Conservation (phyloP, 2,329 filamentous ascomycete species). For the Purpureocillium takamizusanense region DNA sequence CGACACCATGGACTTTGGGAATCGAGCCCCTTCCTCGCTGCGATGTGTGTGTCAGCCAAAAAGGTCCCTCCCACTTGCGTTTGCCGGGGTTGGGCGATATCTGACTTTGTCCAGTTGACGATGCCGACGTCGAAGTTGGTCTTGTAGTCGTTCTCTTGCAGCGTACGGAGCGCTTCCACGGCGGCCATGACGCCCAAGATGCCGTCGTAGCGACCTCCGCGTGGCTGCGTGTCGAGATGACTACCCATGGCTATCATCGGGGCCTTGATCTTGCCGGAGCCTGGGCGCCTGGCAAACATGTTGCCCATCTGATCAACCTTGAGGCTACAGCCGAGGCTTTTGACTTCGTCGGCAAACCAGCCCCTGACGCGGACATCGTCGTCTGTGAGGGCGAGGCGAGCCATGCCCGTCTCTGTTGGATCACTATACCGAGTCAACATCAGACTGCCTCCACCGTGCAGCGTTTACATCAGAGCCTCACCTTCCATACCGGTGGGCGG, state of each 20-base stretch:
- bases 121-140: constrained; percentile 65
- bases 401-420: constrained; percentile 63
- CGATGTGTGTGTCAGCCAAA: neutral
- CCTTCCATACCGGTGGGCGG: constrained; percentile 17
- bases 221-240: constrained; percentile 58
- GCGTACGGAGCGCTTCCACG: constrained; percentile 59
- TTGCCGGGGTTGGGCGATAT: neutral
- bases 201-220: constrained; percentile 63
- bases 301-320: constrained; percentile 74
- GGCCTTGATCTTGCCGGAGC: constrained; percentile 44
- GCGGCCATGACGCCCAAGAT: constrained; percentile 68
- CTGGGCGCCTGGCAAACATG: constrained; percentile 62
- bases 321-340: constrained; percentile 56
- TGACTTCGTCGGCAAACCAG: constrained; percentile 64
- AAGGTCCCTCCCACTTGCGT: neutral
- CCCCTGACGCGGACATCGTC: constrained; percentile 65
- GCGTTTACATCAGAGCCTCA: constrained; percentile 1
- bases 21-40: constrained; percentile 73
- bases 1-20: constrained; percentile 66
- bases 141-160: constrained; percentile 54
- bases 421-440: constrained; percentile 7
- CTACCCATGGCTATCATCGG: constrained; percentile 60
- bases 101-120: constrained; percentile 68
- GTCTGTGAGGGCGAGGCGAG: constrained; percentile 65
- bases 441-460: neutral